Evolutionary conservation across 805 yeast species (phyloP).

Genomic region (Ogataea wickerhamii): DNA sequence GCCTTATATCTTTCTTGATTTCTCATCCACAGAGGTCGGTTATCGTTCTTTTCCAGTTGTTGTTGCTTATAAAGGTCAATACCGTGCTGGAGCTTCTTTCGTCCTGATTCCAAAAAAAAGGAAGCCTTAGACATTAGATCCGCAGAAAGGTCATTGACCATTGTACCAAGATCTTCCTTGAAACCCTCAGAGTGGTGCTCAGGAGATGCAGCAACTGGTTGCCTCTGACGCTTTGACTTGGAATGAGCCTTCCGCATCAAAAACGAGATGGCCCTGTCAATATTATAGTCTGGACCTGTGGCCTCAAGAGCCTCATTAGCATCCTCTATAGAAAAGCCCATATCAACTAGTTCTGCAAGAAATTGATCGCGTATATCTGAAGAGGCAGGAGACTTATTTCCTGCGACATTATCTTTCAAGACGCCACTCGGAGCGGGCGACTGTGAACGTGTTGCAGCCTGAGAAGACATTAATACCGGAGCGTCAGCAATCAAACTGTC

Average conservation of each 20-base stretch:
- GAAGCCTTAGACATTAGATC: constrained; percentile 61
- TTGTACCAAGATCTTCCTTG: constrained; percentile 34
- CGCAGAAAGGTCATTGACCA: constrained; percentile 51
- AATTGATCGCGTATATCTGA: constrained; percentile 39
- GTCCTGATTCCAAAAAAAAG: constrained; percentile 53
- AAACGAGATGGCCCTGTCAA: constrained; percentile 62
- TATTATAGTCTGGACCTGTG: constrained; percentile 49
- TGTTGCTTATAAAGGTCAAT: constrained; percentile 52
- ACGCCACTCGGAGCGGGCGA: not conserved
- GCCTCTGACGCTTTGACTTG: constrained; percentile 16
- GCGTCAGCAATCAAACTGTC: not conserved
- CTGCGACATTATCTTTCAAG: not conserved
- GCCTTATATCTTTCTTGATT: constrained; percentile 48
- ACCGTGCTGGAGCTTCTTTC: constrained; percentile 58
- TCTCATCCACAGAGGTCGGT: constrained; percentile 74
- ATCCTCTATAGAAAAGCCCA: constrained; percentile 67
- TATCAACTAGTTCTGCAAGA: constrained; percentile 69
- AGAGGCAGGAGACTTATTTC: not conserved
- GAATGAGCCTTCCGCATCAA: constrained; percentile 60
- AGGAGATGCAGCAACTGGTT: not conserved
- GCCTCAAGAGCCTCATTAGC: constrained; percentile 57
- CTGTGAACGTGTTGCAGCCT: not conserved
- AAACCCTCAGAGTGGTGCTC: not conserved
- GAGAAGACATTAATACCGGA: not conserved
- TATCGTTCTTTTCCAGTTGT: constrained; percentile 27